These are phyloP conservation scores for Iberis amara DNA, from an alignment of 441 rosid species.

Conservation along the genomic window DNA sequence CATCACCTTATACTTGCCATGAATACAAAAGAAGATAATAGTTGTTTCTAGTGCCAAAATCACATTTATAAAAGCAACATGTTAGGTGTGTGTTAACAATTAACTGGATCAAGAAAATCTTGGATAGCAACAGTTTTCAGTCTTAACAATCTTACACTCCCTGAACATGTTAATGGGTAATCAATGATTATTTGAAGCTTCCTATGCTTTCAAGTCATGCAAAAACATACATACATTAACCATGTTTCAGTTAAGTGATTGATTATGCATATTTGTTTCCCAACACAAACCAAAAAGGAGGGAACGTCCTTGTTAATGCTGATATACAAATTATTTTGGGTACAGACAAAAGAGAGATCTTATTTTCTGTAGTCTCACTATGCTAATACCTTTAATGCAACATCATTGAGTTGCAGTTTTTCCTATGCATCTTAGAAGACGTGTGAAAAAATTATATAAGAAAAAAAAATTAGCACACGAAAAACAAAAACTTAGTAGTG, in stretches of 20 bases:
- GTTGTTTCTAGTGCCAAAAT: not conserved
- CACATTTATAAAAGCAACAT: not conserved
- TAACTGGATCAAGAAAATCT: not conserved
- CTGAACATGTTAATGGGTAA: not conserved
- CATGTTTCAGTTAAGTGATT: not conserved
- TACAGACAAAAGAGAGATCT: no score
- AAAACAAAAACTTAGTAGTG: slow-evolving; percentile 48
- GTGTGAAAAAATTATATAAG: slow-evolving; percentile 69
- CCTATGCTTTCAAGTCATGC: not conserved
- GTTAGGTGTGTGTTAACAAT: not conserved
- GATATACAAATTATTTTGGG: not conserved
- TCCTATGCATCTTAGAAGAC: slow-evolving; percentile 94
- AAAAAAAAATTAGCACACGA: slow-evolving; percentile 19
- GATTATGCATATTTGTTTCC: not conserved
- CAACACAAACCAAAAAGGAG: slow-evolving; percentile 2
- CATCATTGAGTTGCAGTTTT: slow-evolving; percentile 92
- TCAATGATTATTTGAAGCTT: no score
- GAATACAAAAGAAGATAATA: not conserved
- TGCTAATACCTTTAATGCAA: slow-evolving; percentile 74
- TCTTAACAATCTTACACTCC: not conserved
- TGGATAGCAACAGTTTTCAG: not conserved
- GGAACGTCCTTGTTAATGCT: not conserved
- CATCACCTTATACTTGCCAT: not conserved
- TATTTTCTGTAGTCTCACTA: not conserved
- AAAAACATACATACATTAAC: not conserved